A percentile compares a stretch with the other conserved stretches of the same genome.
These are phyloP conservation scores for Primulina eburnea DNA, from an alignment of 257 asterid species.

Conservation along the genomic window DNA sequence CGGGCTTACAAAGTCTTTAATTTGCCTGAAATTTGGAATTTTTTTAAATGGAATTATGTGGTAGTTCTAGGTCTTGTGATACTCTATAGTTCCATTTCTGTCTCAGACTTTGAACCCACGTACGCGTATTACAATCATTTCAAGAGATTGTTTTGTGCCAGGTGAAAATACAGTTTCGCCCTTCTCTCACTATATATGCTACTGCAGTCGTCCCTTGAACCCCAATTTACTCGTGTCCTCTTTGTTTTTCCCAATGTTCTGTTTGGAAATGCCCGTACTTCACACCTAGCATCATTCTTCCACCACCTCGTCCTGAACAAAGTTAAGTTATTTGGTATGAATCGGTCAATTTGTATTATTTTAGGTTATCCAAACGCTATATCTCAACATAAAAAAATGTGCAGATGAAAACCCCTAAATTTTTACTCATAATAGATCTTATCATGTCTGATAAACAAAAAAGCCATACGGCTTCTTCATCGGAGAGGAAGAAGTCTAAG, in stretches of 20 bases:
- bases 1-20: not conserved
- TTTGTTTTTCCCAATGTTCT: constrained; percentile 8
- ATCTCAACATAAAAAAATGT: not conserved
- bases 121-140: too few relatives aligned
- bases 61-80: not conserved
- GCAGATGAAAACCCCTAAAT: not conserved
- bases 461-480: constrained; percentile 8
- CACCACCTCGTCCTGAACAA: not conserved
- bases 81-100: not conserved
- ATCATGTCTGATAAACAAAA: constrained; percentile 23
- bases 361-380: constrained; percentile 7
- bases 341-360: not conserved
- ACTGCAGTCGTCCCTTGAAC: not conserved
- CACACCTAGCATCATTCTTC: not conserved
- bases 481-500: constrained; percentile 8
- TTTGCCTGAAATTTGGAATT: not conserved
- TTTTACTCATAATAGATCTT: constrained; percentile 19
- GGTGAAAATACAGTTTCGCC: constrained; percentile 7
- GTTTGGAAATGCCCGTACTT: not conserved
- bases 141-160: not conserved
- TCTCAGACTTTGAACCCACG: not conserved
- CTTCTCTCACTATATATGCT: constrained; percentile 2
- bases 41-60: not conserved
- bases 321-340: constrained; percentile 2
- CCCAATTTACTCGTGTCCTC: not conserved